These are phyloP conservation scores for Hymenochaete sp. DNA, from an alignment of 1,284 basidiomycete species.

Conservation along the genomic window DNA sequence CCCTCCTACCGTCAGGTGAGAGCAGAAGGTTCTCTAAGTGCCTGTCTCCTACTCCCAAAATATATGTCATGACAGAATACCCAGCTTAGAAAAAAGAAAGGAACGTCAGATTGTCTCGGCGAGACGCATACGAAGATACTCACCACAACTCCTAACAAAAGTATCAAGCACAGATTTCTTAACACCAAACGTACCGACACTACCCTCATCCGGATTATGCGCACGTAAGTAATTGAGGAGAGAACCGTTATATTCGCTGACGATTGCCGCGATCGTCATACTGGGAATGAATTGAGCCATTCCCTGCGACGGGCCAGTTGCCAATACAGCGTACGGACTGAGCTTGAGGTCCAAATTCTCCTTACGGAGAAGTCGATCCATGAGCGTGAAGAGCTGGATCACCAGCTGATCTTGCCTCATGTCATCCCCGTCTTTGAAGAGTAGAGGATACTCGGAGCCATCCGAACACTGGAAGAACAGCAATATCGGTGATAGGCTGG, in stretches of 20 bases:
- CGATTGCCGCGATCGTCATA: conserved; percentile 89
- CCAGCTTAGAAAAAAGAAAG: conserved; percentile 56
- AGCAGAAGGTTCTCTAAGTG: conserved; percentile 95
- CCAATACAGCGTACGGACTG: conserved; percentile 89
- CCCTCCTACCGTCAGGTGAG: conserved; percentile 74
- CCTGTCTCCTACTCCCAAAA: conserved; percentile 94
- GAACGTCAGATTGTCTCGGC: conserved; percentile 6
- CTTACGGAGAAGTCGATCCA: conserved; percentile 90
- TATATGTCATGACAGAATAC: conserved; percentile 96
- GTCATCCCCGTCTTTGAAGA: conserved; percentile 99
- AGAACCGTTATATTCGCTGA: conserved; percentile 81
- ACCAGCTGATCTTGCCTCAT: conserved; percentile 97
- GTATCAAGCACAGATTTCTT: conserved; percentile 91
- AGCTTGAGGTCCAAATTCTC: conserved; percentile 94
- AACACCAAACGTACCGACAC: conserved; percentile 84
- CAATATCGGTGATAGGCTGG: conserved; percentile 87
- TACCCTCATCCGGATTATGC: conserved; percentile 85
- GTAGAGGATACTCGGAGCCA: conserved; percentile 80
- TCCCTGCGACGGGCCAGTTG: conserved; percentile 86
- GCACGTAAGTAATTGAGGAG: conserved; percentile 83
- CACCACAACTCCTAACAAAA: conserved; percentile 94
- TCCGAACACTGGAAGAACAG: conserved; percentile 81
- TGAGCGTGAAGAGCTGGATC: conserved; percentile 93
- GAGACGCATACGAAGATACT: conserved; percentile 29
- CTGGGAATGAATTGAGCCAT: conserved; percentile 96